These are phyloP conservation scores for Scedosporium aurantiacum DNA, from an alignment of 2,329 filamentous ascomycete species.

Conservation along the genomic window DNA sequence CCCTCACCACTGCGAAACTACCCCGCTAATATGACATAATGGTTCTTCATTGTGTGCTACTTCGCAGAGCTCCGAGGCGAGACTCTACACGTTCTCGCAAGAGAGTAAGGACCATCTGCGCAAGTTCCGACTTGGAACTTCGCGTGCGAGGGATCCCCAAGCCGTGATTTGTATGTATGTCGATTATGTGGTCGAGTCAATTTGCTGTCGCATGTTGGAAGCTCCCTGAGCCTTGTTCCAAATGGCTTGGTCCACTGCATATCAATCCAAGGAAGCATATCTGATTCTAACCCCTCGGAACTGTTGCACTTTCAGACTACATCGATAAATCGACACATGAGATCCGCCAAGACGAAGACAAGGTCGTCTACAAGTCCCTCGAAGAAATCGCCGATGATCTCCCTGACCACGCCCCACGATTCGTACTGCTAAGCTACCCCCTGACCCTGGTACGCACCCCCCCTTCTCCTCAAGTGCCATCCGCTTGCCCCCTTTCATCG, in stretches of 20 bases:
- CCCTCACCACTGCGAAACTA: neutral
- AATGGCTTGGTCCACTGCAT: neutral
- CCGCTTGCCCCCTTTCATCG: neutral
- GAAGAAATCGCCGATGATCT: conserved; percentile 77
- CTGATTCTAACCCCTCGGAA: neutral
- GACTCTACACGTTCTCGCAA: conserved; percentile 84
- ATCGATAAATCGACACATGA: conserved; percentile 74
- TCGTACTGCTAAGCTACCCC: conserved; percentile 82
- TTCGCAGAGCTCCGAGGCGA: conserved; percentile 60
- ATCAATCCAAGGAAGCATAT: neutral
- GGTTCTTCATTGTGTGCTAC: neutral
- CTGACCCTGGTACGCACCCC: conserved; percentile 58
- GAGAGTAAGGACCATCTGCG: conserved; percentile 83
- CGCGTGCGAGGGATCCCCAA: conserved; percentile 73
- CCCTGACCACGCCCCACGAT: conserved; percentile 84
- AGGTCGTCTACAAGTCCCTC: conserved; percentile 68
- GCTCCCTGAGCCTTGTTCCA: neutral
- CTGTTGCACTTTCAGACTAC: neutral
- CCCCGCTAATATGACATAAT: conserved; percentile 6
- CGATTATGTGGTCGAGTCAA: neutral
- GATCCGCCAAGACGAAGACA: conserved; percentile 71
- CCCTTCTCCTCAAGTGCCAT: neutral
- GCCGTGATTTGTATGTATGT: conserved; percentile 80
- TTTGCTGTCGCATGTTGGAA: neutral
- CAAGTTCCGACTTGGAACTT: conserved; percentile 90